Evolutionary conservation across 768 basidiomycete species (phyloP).

Genomic region (Tylopilus plumbeoviolaceoides): DNA sequence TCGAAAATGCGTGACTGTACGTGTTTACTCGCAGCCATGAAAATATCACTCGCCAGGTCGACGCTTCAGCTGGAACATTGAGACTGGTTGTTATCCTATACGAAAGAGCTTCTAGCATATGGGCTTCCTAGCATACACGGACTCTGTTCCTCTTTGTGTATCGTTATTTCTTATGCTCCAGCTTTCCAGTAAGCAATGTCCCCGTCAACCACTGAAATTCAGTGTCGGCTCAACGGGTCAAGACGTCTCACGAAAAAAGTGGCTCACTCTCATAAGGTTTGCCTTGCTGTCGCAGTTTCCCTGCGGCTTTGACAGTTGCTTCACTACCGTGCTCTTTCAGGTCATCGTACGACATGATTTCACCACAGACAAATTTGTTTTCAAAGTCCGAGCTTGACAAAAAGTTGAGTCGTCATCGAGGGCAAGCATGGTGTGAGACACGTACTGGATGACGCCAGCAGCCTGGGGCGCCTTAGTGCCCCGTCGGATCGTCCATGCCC

Average conservation of each 20-base stretch:
- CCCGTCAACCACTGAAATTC: slow-evolving; percentile 67
- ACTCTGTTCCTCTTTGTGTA: not conserved
- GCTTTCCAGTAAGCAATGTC: slow-evolving; percentile 93
- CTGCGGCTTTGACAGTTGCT: slow-evolving; percentile 87
- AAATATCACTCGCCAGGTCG: too few relatives aligned
- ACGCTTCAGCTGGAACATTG: too few relatives aligned
- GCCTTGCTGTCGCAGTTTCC: slow-evolving; percentile 92
- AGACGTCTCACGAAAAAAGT: not conserved
- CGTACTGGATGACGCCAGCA: slow-evolving; percentile 96
- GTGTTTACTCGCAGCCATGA: too few relatives aligned
- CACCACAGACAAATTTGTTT: slow-evolving; percentile 96
- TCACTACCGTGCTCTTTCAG: slow-evolving; percentile 91
- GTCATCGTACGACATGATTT: slow-evolving; percentile 92
- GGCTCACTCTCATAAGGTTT: slow-evolving; percentile 91
- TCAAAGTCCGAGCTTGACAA: slow-evolving; percentile 83
- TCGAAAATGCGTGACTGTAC: too few relatives aligned
- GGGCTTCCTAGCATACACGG: slow-evolving; percentile 11
- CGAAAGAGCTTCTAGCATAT: slow-evolving; percentile 9
- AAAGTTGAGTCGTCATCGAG: not conserved
- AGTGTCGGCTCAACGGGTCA: slow-evolving; percentile 5
- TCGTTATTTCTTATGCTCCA: slow-evolving; percentile 40
- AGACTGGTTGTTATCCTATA: not conserved
- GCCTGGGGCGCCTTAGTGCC: slow-evolving; percentile 96
- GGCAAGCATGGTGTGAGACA: slow-evolving; percentile 6
- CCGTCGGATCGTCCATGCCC: slow-evolving; percentile 95